A percentile compares a stretch with the other conserved stretches of the same genome.
These are phyloP conservation scores for Cadophora sp. DNA, from an alignment of 2,329 filamentous ascomycete genomes.

Conservation along the genomic window DNA sequence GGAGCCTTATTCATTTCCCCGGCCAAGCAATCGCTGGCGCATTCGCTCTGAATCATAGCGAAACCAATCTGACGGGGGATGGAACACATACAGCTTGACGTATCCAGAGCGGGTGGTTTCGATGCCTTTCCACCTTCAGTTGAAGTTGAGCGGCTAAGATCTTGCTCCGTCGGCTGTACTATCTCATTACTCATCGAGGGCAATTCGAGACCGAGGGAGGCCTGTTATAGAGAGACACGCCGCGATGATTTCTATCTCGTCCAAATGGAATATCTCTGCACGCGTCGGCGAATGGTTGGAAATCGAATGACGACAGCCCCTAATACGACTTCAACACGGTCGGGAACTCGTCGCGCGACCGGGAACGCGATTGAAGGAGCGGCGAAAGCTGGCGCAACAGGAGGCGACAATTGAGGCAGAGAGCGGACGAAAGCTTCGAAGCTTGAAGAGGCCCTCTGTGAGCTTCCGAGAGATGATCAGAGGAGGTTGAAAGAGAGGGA, in stretches of 20 bases:
- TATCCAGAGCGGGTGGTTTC: constrained; percentile 44
- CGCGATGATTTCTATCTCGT: constrained; percentile 18
- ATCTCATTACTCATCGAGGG: constrained; percentile 49
- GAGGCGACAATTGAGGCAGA: constrained; percentile 38
- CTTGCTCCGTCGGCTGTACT: constrained; percentile 45
- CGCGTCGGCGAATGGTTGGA: constrained; percentile 33
- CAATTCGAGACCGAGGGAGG: constrained; percentile 36
- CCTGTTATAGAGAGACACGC: constrained; percentile 22
- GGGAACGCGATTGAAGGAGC: constrained; percentile 25
- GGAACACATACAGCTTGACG: constrained; percentile 42
- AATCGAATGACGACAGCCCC: constrained; percentile 25
- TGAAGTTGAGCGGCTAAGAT: constrained; percentile 43
- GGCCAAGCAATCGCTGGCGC: constrained; percentile 17
- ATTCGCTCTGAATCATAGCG: constrained; percentile 14
- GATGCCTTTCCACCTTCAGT: constrained; percentile 41
- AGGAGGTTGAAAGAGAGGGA: constrained; percentile 29
- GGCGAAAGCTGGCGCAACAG: constrained; percentile 26
- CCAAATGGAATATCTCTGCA: constrained; percentile 26
- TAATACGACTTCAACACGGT: constrained; percentile 27
- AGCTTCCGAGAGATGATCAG: constrained; percentile 27
- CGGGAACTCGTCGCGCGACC: constrained; percentile 27
- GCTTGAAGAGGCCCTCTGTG: constrained; percentile 29
- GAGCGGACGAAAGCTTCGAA: constrained; percentile 23
- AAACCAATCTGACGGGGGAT: not conserved
- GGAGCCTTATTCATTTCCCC: not conserved